A percentile compares a stretch with the other conserved stretches of the same genome.
Conservation (phyloP, 306 rosid genomes). For the Hippophae tibetana region DNA sequence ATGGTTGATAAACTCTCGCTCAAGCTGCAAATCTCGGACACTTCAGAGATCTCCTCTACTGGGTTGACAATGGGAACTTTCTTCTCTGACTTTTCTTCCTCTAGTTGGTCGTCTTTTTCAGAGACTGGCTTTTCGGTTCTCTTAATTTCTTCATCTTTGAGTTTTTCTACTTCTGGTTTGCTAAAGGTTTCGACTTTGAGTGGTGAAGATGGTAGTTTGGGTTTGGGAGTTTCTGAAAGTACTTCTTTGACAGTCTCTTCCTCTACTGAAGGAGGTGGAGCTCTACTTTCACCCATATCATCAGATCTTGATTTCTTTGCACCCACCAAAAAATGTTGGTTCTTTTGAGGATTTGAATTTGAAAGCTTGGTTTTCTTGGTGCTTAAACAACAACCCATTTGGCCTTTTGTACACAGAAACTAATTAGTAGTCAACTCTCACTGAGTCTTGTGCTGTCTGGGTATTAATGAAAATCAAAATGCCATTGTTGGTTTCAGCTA, state of each 20-base stretch:
- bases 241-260: constrained; percentile 86
- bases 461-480: neutral
- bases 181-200: neutral
- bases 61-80: constrained; percentile 4
- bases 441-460: neutral
- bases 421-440: neutral
- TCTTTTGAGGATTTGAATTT: constrained; percentile 13
- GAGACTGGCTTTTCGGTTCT: constrained; percentile 17
- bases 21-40: constrained; percentile 60
- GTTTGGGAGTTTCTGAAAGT: constrained; percentile 58
- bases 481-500: too few species aligned
- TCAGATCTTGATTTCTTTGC: constrained; percentile 14
- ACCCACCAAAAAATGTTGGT: constrained; percentile 14
- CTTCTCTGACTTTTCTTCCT: constrained; percentile 20
- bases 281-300: constrained; percentile 29
- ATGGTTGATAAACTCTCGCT: constrained; percentile 52
- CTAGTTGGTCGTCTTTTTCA: constrained; percentile 10
- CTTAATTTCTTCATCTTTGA: constrained; percentile 6
- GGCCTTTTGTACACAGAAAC: neutral
- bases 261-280: constrained; percentile 49
- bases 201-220: constrained; percentile 18
- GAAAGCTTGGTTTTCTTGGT: constrained; percentile 15
- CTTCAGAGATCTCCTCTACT: constrained; percentile 44
- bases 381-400: constrained; percentile 73
- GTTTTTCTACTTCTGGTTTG: neutral